phyloP scores from a whole-genome alignment of 306 rosid species.

The Ceratonia siliqua region DNA sequence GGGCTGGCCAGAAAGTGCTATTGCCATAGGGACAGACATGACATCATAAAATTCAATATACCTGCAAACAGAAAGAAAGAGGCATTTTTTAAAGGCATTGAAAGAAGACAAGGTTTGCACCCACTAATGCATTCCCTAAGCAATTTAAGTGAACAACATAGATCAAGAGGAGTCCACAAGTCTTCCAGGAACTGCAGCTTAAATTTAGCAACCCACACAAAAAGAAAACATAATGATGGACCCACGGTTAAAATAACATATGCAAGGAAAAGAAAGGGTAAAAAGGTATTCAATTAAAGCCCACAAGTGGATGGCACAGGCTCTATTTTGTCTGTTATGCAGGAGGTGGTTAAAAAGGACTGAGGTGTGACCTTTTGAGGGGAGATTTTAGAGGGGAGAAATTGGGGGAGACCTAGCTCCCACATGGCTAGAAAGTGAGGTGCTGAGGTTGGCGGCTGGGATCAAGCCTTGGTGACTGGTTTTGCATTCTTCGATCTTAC shows the following conservation, averaged over 20 bases:
- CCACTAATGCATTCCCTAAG: background rate
- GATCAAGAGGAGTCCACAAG: background rate
- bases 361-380: too few species aligned
- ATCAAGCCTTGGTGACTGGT: too few species aligned
- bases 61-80: conserved; percentile 47
- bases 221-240: background rate
- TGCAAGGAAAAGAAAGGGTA: too few species aligned
- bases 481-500: too few species aligned
- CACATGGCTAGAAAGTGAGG: too few species aligned
- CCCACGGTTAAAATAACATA: background rate
- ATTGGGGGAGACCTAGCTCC: too few species aligned
- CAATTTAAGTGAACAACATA: background rate
- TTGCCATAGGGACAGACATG: conserved; percentile 99
- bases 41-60: conserved; percentile 92
- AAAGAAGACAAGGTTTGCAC: conserved; percentile 7
- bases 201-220: background rate
- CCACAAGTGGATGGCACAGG: too few species aligned
- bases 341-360: too few species aligned
- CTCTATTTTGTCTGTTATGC: too few species aligned
- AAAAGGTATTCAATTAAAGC: too few species aligned
- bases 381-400: too few species aligned
- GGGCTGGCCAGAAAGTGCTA: conserved; percentile 94
- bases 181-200: background rate
- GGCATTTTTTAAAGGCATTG: conserved; percentile 1
- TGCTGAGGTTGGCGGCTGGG: too few species aligned